Conservation (phyloP, 768 basidiomycete species). For the Heimioporus sp. region DNA sequence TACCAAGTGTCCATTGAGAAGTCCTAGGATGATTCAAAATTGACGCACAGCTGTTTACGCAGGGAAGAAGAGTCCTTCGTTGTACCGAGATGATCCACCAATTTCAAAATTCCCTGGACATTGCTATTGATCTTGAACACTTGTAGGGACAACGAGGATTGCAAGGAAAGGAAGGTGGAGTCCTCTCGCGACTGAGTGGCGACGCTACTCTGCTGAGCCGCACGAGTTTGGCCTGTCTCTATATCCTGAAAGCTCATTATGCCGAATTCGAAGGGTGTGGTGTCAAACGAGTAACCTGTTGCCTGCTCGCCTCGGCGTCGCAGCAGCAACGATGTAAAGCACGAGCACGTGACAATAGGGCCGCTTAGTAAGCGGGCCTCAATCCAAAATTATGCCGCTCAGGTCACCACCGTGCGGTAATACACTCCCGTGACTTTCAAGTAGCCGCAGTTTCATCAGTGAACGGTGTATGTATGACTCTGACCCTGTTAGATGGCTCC, state of each 20-base stretch:
- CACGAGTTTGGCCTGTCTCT: conserved; percentile 40
- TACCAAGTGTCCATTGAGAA: conserved; percentile 29
- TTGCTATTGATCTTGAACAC: conserved; percentile 99
- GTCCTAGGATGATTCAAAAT: background rate
- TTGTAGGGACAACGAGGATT: conserved; percentile 82
- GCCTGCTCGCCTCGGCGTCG: background rate
- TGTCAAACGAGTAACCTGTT: background rate
- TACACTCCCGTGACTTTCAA: too few relatives aligned
- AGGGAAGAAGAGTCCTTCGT: conserved; percentile 74
- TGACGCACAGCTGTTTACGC: conserved; percentile 79
- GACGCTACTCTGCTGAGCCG: conserved; percentile 23
- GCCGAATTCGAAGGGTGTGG: background rate
- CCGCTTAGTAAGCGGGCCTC: too few relatives aligned
- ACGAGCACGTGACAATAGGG: background rate
- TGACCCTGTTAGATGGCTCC: too few relatives aligned
- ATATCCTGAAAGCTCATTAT: conserved; percentile 53
- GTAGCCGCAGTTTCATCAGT: too few relatives aligned
- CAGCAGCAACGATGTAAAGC: conserved; percentile 1
- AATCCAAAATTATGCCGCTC: too few relatives aligned
- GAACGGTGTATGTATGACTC: too few relatives aligned
- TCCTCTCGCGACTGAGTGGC: conserved; percentile 55
- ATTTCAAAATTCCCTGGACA: conserved; percentile 89
- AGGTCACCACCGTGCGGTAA: too few relatives aligned
- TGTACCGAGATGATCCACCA: conserved; percentile 96
- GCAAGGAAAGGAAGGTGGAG: conserved; percentile 69